Percentiles rank a stretch among this genome's conserved stretches.
These are phyloP conservation scores for Thalassiosira profunda DNA, from an alignment of 108 stramenopile species.

Conservation along the genomic window DNA sequence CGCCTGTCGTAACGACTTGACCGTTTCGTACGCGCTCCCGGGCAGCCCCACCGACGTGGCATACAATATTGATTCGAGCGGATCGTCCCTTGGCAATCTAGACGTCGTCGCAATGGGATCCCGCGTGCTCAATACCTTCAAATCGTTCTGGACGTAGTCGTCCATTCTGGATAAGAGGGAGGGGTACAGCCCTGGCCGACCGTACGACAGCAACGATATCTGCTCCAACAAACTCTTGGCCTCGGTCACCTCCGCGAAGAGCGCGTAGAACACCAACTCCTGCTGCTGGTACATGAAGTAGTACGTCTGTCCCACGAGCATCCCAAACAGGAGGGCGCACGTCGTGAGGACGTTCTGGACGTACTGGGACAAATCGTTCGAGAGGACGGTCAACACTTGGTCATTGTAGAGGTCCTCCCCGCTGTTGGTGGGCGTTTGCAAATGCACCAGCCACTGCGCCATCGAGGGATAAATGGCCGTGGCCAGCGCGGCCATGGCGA, in stretches of 20 bases:
- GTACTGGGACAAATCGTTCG: conserved; percentile 84
- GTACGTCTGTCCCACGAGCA: conserved; percentile 89
- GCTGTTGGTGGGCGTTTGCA: not conserved
- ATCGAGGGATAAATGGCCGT: conserved; percentile 19
- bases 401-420: conserved; percentile 29
- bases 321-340: conserved; percentile 74
- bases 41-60: conserved; percentile 59
- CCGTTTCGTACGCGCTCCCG: conserved; percentile 48
- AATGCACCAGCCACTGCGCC: conserved; percentile 26
- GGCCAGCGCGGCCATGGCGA: conserved; percentile 12
- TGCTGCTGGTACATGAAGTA: conserved; percentile 92
- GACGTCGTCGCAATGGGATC: conserved; percentile 33
- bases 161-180: conserved; percentile 36
- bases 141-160: conserved; percentile 51
- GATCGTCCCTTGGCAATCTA: conserved; percentile 50
- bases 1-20: conserved; percentile 46
- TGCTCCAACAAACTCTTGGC: conserved; percentile 91
- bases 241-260: conserved; percentile 92
- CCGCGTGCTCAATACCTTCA: conserved; percentile 27
- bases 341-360: conserved; percentile 90
- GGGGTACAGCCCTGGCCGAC: conserved; percentile 29
- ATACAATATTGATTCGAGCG: conserved; percentile 53
- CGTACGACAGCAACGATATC: conserved; percentile 46
- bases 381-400: conserved; percentile 71
- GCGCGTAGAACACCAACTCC: conserved; percentile 80